Evolutionary conservation across 1,139 yeast species (phyloP), one percentile per base, ranked within the genome.

Genomic region (Candida tetrigidarum): DNA sequence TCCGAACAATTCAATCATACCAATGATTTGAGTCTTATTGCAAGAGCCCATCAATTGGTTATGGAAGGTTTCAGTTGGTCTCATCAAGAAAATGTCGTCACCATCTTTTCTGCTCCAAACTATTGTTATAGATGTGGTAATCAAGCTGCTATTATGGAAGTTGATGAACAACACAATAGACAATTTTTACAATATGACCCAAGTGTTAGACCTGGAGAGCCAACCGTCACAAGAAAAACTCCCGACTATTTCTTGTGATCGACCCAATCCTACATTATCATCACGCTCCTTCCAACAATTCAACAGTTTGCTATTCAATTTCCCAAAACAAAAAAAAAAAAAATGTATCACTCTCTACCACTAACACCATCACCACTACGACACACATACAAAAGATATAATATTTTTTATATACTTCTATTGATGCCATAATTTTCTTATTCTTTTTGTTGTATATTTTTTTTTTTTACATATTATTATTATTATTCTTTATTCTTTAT

Each of bases 61-160:
- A 93, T 93, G 99, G 99, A 93, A 61, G 99, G 99, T 34, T 69
- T 84, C 46, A 75, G 84, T 22, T 84, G 90, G 92, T 78, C 86
- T 23, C 91, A 85, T 64, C 86, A 83, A 58, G 86, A 88, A 66
- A 80, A 83, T n/a, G 97, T 93, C 42, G 99, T 93, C 20, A 93
- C 98, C 1, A 97, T 93, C 33, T 93, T 97, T 95, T 84, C 95
- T 16, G 99, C 99, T 14, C 99, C 99, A 36, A 93, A 93, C 64
- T 93, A 93, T 69, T 93, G 97, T 67, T 93, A 89, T 66, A 77
- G 98, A 70, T 93, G 99, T 74, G 99, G 99, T 60, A 93, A 93
- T 71, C 97, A 92, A 71, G 99, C 99, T 28, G 98, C 99, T 37
- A 91, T 93, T 56, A 91, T 93, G 97, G 98, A 93, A 71, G 96